Base-by-base conservation (phyloP, 2,329 filamentous ascomycete genomes). In the Thermoascus crustaceus region DNA sequence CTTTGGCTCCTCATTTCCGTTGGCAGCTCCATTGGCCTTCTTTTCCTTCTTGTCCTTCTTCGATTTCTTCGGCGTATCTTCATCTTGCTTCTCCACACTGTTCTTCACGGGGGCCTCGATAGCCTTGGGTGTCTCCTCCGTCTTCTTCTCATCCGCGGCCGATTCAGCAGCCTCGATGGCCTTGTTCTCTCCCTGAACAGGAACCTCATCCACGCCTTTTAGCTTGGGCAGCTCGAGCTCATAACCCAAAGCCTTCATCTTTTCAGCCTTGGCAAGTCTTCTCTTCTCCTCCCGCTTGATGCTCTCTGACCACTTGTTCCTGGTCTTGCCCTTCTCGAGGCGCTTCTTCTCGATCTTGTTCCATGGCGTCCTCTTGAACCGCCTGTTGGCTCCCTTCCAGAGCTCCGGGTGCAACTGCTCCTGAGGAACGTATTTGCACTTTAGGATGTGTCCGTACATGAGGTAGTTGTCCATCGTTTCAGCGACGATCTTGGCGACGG, bases 401-500 rank as follows among this genome's bases (percentile, higher is more conserved):
- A 95, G 68, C 42, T 85, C 73, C 16, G 79, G 73, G 57, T 93
- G 85, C 27, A 94, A 69, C 55, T 88, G 79, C 41, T 84, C 85
- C 38, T 77, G 68, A 3, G 85, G 77, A 3, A 95, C 75, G 16
- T 79, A 68, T 57, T 85, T 84, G 63, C 88, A 89, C 63, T 93
- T 89, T 49, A 98, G 71, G 43, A 96, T 83, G 59, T 95, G 89
- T 4, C 86, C 85, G 60, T 94, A 96, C 55, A 98, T 74, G 24
- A 96, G 77, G 64, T 98, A 98, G 66, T 88, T 93, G 71, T 95
- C 78, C 91, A 98, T 98, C 14, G 91, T 94, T 66, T 87, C 85
- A 32, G 85, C 82, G 19, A 94, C 89, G 49, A 96, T 87, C 52
- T 85, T 82, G 24, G 91, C 89, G n/a, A 87, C 84, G 38, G 86